Evolutionary conservation across 1,284 basidiomycete species (phyloP).

Genomic region (Ceratobasidium papillatum): DNA sequence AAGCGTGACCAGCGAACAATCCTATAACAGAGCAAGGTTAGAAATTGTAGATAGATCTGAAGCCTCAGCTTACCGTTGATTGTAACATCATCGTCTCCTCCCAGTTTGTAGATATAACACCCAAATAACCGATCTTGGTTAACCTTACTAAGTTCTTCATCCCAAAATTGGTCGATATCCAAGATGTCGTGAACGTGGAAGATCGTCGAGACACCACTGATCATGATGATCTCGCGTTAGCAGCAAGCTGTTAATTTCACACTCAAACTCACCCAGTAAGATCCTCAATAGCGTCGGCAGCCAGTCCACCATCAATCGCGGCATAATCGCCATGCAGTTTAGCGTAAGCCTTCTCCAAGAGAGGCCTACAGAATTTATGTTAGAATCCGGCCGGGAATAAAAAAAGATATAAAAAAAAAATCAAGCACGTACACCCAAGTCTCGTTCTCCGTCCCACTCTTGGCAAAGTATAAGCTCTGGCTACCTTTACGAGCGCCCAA

Average conservation of each 20-base stretch:
- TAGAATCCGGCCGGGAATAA: background rate
- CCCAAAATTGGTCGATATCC: conserved; percentile 45
- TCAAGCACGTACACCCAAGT: conserved; percentile 45
- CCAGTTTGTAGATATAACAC: conserved; percentile 43
- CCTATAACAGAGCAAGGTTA: background rate
- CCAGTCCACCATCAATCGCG: conserved; percentile 42
- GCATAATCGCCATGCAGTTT: conserved; percentile 46
- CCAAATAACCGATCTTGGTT: conserved; percentile 45
- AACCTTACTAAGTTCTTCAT: conserved; percentile 43
- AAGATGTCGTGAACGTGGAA: conserved; percentile 45
- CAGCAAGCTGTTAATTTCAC: no score
- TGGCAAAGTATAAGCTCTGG: conserved; percentile 44
- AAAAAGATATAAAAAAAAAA: background rate
- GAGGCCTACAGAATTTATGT: conserved; percentile 21
- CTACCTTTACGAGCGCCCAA: conserved; percentile 42
- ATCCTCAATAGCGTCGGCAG: conserved; percentile 45
- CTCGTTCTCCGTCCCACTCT: conserved; percentile 46
- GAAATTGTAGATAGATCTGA: background rate
- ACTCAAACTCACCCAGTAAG: conserved; percentile 43
- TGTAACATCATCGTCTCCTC: conserved; percentile 4
- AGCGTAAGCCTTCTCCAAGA: conserved; percentile 46
- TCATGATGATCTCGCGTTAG: background rate
- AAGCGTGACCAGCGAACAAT: conserved; percentile 55
- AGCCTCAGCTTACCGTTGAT: background rate
- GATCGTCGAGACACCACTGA: conserved; percentile 43